These are phyloP conservation scores for Solanum aculeatissimum DNA, from an alignment of 305 asterid species.

Conservation along the genomic window DNA sequence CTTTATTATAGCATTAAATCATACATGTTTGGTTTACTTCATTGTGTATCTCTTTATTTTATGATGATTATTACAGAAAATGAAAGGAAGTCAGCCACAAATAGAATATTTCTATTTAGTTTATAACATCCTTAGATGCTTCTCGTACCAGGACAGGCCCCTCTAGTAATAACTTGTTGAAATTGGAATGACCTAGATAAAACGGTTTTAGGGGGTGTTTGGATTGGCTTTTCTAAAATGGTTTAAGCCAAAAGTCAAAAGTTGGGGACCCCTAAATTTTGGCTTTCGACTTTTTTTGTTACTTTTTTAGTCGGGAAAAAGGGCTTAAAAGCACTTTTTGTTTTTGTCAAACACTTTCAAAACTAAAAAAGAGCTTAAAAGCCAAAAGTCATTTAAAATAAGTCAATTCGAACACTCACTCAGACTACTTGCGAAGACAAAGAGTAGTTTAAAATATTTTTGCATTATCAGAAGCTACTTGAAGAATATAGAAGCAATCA, in stretches of 20 bases:
- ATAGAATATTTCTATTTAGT: background rate
- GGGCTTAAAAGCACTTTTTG: too few relatives aligned
- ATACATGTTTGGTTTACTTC: background rate
- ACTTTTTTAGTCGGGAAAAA: too few relatives aligned
- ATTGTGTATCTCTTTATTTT: background rate
- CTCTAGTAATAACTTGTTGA: background rate
- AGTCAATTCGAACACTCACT: too few relatives aligned
- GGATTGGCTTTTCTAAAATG: too few relatives aligned
- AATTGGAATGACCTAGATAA: background rate
- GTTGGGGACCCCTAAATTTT: too few relatives aligned
- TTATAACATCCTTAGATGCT: background rate
- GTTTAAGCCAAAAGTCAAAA: too few relatives aligned
- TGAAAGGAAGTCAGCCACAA: background rate
- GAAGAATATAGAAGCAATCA: background rate
- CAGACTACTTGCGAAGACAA: background rate
- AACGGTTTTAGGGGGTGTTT: background rate
- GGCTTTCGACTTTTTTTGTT: too few relatives aligned
- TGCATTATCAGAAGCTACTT: background rate
- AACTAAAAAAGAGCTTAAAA: too few relatives aligned
- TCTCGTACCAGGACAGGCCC: background rate
- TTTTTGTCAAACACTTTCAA: too few relatives aligned
- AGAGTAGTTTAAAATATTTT: background rate
- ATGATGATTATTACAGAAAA: background rate
- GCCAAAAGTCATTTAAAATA: too few relatives aligned
- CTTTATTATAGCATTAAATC: background rate